Evolutionary conservation across 176 grass and related monocot genomes (phyloP).

Genomic region (Thalia dealbata): DNA sequence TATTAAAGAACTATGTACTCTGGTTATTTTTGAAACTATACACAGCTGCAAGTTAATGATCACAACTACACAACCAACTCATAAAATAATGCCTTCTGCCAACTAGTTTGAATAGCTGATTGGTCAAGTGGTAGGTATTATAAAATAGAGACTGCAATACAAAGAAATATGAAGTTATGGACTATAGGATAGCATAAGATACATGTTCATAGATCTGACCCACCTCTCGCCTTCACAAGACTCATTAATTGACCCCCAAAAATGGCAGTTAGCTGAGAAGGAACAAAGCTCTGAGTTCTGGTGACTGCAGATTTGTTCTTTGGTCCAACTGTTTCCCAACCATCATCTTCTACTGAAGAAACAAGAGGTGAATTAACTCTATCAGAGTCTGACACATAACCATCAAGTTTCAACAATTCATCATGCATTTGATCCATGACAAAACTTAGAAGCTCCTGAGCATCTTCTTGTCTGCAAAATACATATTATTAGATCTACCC

Average conservation of each 20-base stretch:
- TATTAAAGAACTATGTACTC: too few relatives aligned
- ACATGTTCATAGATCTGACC: neutral
- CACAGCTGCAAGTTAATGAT: too few relatives aligned
- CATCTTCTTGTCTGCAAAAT: constrained; percentile 89
- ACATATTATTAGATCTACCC: neutral
- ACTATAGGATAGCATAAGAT: neutral
- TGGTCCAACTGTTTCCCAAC: constrained; percentile 92
- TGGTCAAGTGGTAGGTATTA: too few relatives aligned
- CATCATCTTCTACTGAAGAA: constrained; percentile 66
- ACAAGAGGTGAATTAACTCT: constrained; percentile 38
- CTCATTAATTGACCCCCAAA: constrained; percentile 92
- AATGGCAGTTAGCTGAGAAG: constrained; percentile 82
- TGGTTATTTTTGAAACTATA: too few relatives aligned
- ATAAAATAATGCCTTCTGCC: too few relatives aligned
- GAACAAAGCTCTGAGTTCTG: constrained; percentile 80
- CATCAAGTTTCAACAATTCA: constrained; percentile 80
- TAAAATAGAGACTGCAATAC: neutral
- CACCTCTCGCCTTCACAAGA: constrained; percentile 78
- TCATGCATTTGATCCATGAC: constrained; percentile 93
- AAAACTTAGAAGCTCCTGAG: constrained; percentile 92
- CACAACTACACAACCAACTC: too few relatives aligned
- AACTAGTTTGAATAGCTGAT: too few relatives aligned
- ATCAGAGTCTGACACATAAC: constrained; percentile 38
- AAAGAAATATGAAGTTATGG: neutral
- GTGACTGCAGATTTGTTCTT: constrained; percentile 91